phyloP scores from a whole-genome alignment of 495 filamentous ascomycete species.

The Venustampulla echinocandica region DNA sequence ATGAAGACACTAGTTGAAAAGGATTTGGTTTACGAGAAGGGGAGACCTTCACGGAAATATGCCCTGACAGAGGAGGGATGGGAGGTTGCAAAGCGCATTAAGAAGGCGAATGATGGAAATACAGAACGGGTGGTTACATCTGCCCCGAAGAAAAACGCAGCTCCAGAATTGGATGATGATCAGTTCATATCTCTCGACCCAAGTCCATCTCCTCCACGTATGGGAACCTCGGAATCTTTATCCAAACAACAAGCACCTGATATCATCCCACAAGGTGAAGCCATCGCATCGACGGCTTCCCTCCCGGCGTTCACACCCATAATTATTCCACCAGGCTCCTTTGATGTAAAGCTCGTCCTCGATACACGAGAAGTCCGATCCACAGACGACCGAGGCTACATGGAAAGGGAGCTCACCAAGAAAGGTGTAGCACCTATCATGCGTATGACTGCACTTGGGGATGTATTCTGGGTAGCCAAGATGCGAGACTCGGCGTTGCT shows the following conservation, averaged over 20 bases:
- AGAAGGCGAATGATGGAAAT: conserved; percentile 31
- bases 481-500: conserved; percentile 50
- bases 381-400: conserved; percentile 71
- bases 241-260: conserved; percentile 24
- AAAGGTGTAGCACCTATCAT: conserved; percentile 57
- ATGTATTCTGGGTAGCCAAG: conserved; percentile 75
- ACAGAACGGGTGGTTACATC: conserved; percentile 9
- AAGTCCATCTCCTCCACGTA: not conserved
- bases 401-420: conserved; percentile 61
- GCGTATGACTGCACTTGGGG: conserved; percentile 62
- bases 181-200: conserved; percentile 3
- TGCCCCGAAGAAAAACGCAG: not conserved
- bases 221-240: conserved; percentile 2
- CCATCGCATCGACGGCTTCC: conserved; percentile 22
- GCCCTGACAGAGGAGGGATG: conserved; percentile 69
- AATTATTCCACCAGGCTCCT: conserved; percentile 50
- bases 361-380: conserved; percentile 72
- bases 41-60: conserved; percentile 61
- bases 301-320: conserved; percentile 52
- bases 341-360: conserved; percentile 65
- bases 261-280: conserved; percentile 33
- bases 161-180: not conserved
- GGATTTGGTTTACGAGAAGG: conserved; percentile 65
- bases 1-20: conserved; percentile 73
- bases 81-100: conserved; percentile 65